Evolutionary conservation across 2,329 filamentous ascomycete genomes (phyloP).

Genomic region (Verticillium tricorpus): DNA sequence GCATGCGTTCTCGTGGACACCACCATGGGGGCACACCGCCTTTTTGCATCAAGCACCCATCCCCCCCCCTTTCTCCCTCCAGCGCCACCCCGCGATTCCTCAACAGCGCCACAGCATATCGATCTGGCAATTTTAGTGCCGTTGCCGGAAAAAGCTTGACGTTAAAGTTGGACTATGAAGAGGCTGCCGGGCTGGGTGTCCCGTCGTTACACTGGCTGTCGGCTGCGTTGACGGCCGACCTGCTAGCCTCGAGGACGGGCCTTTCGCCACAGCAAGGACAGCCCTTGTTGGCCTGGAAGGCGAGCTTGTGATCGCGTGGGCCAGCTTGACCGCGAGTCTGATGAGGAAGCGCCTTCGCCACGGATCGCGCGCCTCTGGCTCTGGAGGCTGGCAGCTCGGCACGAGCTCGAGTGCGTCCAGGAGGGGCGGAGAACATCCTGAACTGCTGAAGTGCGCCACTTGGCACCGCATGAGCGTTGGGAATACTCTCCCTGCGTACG

Average conservation of each 20-base stretch:
- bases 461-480: background rate
- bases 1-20: conserved; percentile 9
- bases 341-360: background rate
- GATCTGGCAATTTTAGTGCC: background rate
- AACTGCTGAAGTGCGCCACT: background rate
- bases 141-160: background rate
- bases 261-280: background rate
- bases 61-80: background rate
- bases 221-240: background rate
- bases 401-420: background rate
- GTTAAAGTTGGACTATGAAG: background rate
- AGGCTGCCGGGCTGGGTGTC: background rate
- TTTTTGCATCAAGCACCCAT: conserved; percentile 13
- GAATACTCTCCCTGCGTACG: background rate
- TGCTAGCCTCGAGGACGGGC: background rate
- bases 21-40: conserved; percentile 14
- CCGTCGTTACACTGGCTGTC: background rate
- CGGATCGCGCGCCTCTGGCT: background rate
- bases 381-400: background rate
- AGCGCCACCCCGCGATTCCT: conserved; percentile 5
- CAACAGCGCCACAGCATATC: background rate
- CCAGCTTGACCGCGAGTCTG: background rate
- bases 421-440: background rate
- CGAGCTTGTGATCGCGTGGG: background rate
- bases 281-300: background rate